Conservation (phyloP, 352 stramenopile genomes). For the Thalassiosira exigua region DNA sequence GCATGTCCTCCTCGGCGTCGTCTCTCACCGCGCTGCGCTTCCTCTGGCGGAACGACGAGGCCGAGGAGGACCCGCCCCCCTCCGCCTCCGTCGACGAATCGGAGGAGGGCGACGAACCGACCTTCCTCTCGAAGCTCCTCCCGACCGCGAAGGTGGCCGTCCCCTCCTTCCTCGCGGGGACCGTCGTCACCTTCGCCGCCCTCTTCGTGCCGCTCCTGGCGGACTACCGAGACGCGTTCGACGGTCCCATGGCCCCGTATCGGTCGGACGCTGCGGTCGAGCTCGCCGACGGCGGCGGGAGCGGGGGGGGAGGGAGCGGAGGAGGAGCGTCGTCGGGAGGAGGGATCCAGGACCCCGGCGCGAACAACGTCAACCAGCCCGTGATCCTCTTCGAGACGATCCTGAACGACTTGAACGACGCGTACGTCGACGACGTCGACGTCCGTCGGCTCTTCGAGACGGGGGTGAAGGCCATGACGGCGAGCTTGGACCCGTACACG, state of each 20-base stretch:
- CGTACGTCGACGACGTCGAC: slow-evolving; percentile 84
- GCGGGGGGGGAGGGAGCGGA: neutral
- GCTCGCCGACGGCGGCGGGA: neutral
- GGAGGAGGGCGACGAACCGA: neutral
- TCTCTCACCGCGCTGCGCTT: slow-evolving; percentile 24
- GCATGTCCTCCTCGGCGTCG: slow-evolving; percentile 19
- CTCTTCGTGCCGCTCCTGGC: slow-evolving; percentile 49
- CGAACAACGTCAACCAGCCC: slow-evolving; percentile 65
- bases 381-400: slow-evolving; percentile 86
- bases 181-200: slow-evolving; percentile 36
- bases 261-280: neutral
- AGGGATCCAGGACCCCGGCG: slow-evolving; percentile 8
- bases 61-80: slow-evolving; percentile 4
- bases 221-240: slow-evolving; percentile 55
- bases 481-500: slow-evolving; percentile 89
- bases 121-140: neutral
- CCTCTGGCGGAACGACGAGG: slow-evolving; percentile 33
- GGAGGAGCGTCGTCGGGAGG: slow-evolving; percentile 5
- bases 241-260: too few relatives aligned
- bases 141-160: slow-evolving; percentile 53
- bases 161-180: slow-evolving; percentile 55
- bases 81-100: neutral
- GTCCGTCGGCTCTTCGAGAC: slow-evolving; percentile 88
- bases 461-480: slow-evolving; percentile 87
- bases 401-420: slow-evolving; percentile 75